Evolutionary conservation across 208 protist genomes (phyloP).

Genomic region (Acanthamoeba sp.): DNA sequence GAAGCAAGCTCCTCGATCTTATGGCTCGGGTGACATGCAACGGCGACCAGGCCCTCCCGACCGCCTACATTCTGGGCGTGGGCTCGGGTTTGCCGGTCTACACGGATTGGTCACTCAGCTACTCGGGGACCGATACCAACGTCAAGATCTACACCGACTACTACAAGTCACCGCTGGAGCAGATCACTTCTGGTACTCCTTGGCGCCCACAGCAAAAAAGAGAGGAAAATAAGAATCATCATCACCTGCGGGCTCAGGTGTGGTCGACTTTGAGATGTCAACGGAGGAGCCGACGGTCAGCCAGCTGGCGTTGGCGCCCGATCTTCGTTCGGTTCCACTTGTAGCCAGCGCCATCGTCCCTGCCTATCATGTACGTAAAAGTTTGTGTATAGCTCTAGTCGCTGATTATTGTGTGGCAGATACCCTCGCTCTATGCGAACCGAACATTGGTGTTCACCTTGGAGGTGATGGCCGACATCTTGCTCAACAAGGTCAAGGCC

Average conservation of each 20-base stretch:
- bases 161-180: neutral
- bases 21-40: neutral
- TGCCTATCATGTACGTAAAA: neutral
- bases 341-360: neutral
- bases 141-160: neutral
- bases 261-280: slow-evolving; percentile 7
- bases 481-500: neutral
- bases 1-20: neutral
- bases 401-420: neutral
- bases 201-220: too few relatives aligned
- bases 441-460: neutral
- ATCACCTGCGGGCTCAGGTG: neutral
- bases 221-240: too few relatives aligned
- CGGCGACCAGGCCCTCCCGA: slow-evolving; percentile 30
- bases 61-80: neutral
- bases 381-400: neutral
- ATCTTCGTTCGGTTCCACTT: neutral
- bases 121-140: neutral
- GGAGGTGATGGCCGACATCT: neutral
- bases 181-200: neutral
- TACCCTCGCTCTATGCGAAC: neutral
- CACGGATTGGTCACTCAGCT: neutral
- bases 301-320: neutral
- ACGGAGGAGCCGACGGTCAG: neutral
- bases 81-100: neutral